Conservation (phyloP, 2,329 filamentous ascomycete genomes). For the Pseudogymnoascus destructans region DNA sequence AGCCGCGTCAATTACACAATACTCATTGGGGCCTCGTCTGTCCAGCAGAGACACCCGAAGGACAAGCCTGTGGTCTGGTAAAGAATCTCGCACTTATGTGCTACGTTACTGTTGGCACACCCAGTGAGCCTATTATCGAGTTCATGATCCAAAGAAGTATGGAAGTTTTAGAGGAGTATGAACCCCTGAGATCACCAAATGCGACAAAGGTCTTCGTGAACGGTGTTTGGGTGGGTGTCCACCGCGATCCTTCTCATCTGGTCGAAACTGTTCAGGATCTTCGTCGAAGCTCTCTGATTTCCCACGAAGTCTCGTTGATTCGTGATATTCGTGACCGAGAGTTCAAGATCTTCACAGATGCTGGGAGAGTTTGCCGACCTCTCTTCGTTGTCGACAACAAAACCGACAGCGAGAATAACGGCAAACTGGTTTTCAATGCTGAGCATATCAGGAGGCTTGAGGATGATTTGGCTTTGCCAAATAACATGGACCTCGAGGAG, state of each 20-base stretch:
- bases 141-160: slow-evolving; percentile 95
- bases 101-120: slow-evolving; percentile 90
- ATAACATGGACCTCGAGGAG: slow-evolving; percentile 45
- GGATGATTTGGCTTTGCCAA: slow-evolving; percentile 52
- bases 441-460: slow-evolving; percentile 69
- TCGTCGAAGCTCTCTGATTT: slow-evolving; percentile 69
- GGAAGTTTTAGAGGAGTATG: slow-evolving; percentile 93
- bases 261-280: slow-evolving; percentile 67
- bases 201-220: slow-evolving; percentile 98
- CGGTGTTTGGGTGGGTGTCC: slow-evolving; percentile 93
- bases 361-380: slow-evolving; percentile 85
- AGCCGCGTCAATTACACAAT: slow-evolving; percentile 94
- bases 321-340: slow-evolving; percentile 94
- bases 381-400: slow-evolving; percentile 90
- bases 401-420: slow-evolving; percentile 57
- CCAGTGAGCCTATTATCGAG: slow-evolving; percentile 77
- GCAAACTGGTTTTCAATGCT: slow-evolving; percentile 70
- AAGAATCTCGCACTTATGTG: slow-evolving; percentile 98
- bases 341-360: slow-evolving; percentile 97
- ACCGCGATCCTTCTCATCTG: slow-evolving; percentile 75
- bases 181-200: slow-evolving; percentile 70
- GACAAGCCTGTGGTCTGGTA: slow-evolving; percentile 93
- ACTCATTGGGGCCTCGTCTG: slow-evolving; percentile 98
- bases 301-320: slow-evolving; percentile 86
- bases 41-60: slow-evolving; percentile 93